Evolutionary conservation across 2,329 filamentous ascomycete genomes (phyloP), one percentile per base, ranked within the genome.

Genomic region (Emergomyces africanus): DNA sequence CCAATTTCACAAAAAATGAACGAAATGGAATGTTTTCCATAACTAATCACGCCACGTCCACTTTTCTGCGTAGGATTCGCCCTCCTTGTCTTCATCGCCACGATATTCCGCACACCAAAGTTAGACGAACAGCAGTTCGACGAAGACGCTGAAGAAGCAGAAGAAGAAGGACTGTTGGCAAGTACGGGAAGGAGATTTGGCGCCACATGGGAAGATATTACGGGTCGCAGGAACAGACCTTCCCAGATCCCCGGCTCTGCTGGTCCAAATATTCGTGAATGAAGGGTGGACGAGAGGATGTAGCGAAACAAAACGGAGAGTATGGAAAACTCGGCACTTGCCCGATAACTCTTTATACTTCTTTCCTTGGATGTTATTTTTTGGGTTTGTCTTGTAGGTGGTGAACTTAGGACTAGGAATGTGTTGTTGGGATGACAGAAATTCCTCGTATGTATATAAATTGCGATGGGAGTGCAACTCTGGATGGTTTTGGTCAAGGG

Each of bases 151-250:
- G 89, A 95, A 71, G 88, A 86, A 35, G 90, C 92, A 20, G 94
- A 97, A 70, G 94, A 99, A 69, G 94, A 99, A 75, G 89, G 91
- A 12, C 77, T 99, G 54, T 77, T 99, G 53, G 89, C 90, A 0
- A 90, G 84, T 66, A 95, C 90, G 0, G 85, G 90, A 5, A 78
- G 90, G 60, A 81, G 90, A 37, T 90, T 95, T 65, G 87, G 88
- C 49, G 89, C 89, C 5, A 90, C 88, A 1, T 96, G 90, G 90
- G 83, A 92, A 70, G 90, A 95, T 70, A 86, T 95, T 56, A 89
- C 87, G 1, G 87, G 87, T 1, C 72, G 81, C 25, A 73, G 75
- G 48, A 70, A 58, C 37, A 56, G 57, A 50, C 54, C 58, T 9
- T 28, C 57, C 2, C 49, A 46, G 15, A 15, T 53, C 33, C 46